Base-by-base conservation (phyloP, 1,139 yeast genomes). In the Kodamaea sp. region DNA sequence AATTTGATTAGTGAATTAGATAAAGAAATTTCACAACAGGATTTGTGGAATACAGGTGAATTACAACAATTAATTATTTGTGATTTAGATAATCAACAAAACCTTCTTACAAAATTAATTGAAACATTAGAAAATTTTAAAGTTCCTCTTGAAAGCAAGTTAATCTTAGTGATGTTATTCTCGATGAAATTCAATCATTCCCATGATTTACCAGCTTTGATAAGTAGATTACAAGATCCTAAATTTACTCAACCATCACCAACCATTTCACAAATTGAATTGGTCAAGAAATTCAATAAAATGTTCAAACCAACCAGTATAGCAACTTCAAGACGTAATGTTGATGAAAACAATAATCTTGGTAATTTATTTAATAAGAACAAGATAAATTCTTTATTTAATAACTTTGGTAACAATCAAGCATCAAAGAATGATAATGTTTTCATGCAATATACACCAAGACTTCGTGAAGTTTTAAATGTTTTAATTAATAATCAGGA, bases 11-110 rank as follows among this genome's bases (percentile, higher is more conserved):
- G 92, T 29, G 97, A 90, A 54, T 73, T 92, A 35, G 95, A 90
- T 51, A 75, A 78, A 40, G 83, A 81, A 41, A 76, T 87, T 33
- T 74, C 76, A 20, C 51, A 59, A 15, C 72, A 74, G 39, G 72
- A 84, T 46, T 66, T 92, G 36, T 84, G 97, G 84, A 89, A 84
- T 43, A 76, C 89, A 6, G 85, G 96, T 47, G 97, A 92, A 60
- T 67, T 89, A 35, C 97, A 92, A 58, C 99, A 92, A 62, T 78
- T 82, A 23, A 68, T 92, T 40, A 81, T 88, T 1, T 81, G 94
- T 46, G 82, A 78, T 45, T 57, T 70, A 40, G 76, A 70, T 24
- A 56, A 50, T 32, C 69, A 67, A 33, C 59, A 50, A 34, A 42
- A 49, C 15, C 52, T 70, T 29, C 60, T 57, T 31, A 41, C 57